Evolutionary conservation across 2,329 filamentous ascomycete genomes (phyloP), one percentile per base, ranked within the genome.

Genomic region (Colletotrichum limetticola): DNA sequence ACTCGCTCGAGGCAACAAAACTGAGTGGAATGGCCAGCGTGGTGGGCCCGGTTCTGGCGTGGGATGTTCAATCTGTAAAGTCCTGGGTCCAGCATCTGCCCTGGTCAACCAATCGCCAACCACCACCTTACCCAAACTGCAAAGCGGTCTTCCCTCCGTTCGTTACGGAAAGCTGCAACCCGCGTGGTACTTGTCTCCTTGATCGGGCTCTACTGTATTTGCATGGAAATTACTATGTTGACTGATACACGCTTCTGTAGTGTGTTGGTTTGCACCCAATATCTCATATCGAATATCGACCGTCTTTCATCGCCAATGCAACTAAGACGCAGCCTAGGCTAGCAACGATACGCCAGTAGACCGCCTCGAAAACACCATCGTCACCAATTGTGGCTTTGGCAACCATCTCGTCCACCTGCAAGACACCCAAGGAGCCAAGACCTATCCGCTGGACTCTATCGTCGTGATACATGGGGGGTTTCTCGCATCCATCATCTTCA

Each of bases 321-420:
- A 56, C 70, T 60, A 65, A 64, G 46, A 30, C 42, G 14, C n/a
- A 42, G 53, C 24, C 66, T 69, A 53, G 30, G 8, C 53, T 70
- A 64, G 46, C 24, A 59, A 37, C 46, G 60, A 37, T 22, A 60
- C 59, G 55, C 66, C 66, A 69, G n/a, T 37, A 70, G 53, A 72
- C 70, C 70, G 60, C 70, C 70, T 61, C 66, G 26, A 60, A 58
- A 46, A 70, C 42, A 60, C 35, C 60, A 66, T 70, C 56, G 59
- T 69, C 66, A 72, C 30, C 52, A 69, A 32, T 42, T 6, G 42
- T 64, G 66, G 70, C 59, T 72, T 56, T 35, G 58, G n/a, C 52
- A 46, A 32, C 16, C 58, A 66, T 16, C 57, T 68, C 42, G 37
- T 57, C 32, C 11, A 46, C 52, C 66, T 35, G 30, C 19, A 35